Base-by-base conservation (phyloP, 169 alveolate genomes). In the Plasmodium gaboni region DNA sequence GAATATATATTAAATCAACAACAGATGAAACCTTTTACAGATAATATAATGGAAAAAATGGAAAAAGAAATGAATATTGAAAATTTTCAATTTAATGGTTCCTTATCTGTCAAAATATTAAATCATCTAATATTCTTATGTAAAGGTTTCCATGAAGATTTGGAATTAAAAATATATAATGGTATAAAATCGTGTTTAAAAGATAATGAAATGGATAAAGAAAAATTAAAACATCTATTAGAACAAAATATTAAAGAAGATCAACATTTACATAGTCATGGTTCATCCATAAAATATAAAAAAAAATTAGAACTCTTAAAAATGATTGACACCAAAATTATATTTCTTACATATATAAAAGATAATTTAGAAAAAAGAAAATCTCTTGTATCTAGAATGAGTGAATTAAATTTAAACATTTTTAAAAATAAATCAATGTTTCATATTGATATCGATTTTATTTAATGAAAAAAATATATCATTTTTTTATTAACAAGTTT, bases 391-490 rank as follows among this genome's bases (percentile, higher is more conserved):
- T 26, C 91, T 24, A 69, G 91, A 68, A 53, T 83, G 73, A 83
- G 91, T 83, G 91, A 83, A 55, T 28, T 83, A 38, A 83, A 83
- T 28, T 61, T 83, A 50, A 53, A 83, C 42, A 83, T 83, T 83
- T 83, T 83, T 83, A 83, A 68, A 83, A 68, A 83, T 72, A 83
- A 68, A 68, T 71, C 85, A 17, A 68, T 67, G 91, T 83, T 83
- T 44, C 32, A 68, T 61, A 83, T 83, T 83, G 91, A 67, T 26
- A 32, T 83, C 10, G 91, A 83, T 83, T 63, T 83, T 46, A 61
- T 83, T 44, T 83, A 71, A 83, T 38, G 46, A 38, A 1, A 38
- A 38, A 38, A 38, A 38, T 38, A 38, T 38, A 38, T 38, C 7
- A 38, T 38, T 5, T 38, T 38, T 38, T 5, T 38, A 38, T 38